Evolutionary conservation across 139 green algal genomes (phyloP).

Genomic region (Parachlorella kessleri): DNA sequence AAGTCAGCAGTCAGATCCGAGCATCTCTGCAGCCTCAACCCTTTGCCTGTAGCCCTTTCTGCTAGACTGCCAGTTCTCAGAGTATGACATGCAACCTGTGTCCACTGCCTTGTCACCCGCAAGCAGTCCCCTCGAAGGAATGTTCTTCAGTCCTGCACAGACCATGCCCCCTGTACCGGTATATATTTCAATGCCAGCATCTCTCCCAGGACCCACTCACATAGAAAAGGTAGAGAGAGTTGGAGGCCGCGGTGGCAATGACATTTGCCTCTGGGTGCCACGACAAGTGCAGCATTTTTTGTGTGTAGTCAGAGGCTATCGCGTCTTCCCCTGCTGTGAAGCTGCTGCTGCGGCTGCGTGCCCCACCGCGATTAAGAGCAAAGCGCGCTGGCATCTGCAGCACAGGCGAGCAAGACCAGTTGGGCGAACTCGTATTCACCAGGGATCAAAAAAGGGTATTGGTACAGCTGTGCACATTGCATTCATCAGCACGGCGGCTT

Average conservation of each 20-base stretch:
- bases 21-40: too few species aligned
- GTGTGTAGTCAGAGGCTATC: slow-evolving; percentile 69
- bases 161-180: neutral
- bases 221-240: slow-evolving; percentile 93
- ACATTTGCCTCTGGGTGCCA: slow-evolving; percentile 95
- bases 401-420: neutral
- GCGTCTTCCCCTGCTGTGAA: slow-evolving; percentile 19
- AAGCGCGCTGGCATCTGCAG: slow-evolving; percentile 17
- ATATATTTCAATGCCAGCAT: neutral
- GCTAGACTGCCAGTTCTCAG: neutral
- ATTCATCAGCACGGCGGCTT: neutral
- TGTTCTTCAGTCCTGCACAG: neutral
- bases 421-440: too few species aligned
- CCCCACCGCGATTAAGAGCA: slow-evolving; percentile 17
- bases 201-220: slow-evolving; percentile 8
- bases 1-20: too few species aligned
- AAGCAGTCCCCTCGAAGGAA: neutral
- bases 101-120: too few species aligned
- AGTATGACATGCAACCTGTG: neutral
- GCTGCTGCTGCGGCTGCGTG: slow-evolving; percentile 34
- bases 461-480: neutral
- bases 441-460: too few species aligned
- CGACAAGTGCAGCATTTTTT: slow-evolving; percentile 95
- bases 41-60: neutral
- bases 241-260: slow-evolving; percentile 89